Conservation (phyloP, 2,329 filamentous ascomycete species). For the Byssothecium circinans region DNA sequence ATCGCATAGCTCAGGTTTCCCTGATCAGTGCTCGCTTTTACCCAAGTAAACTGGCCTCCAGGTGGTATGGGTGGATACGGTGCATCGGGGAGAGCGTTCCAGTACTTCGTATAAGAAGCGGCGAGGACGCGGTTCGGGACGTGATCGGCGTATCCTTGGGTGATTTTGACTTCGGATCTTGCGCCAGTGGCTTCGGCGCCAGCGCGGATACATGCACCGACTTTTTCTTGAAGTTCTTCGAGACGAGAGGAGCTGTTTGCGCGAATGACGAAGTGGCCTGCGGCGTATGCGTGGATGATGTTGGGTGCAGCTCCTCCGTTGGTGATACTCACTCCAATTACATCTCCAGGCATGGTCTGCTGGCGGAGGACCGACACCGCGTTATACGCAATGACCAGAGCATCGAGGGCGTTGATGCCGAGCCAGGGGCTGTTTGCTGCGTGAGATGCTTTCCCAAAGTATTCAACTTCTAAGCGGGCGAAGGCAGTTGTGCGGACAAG, state of each 20-base stretch:
- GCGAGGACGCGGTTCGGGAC: slow-evolving; percentile 57
- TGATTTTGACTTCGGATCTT: slow-evolving; percentile 47
- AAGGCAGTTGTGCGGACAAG: slow-evolving; percentile 23
- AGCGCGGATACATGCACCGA: slow-evolving; percentile 50
- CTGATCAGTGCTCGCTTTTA: slow-evolving; percentile 61
- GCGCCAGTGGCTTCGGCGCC: slow-evolving; percentile 56
- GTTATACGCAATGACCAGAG: slow-evolving; percentile 39
- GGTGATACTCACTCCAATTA: slow-evolving; percentile 40
- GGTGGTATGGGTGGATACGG: slow-evolving; percentile 18
- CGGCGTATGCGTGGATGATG: slow-evolving; percentile 46
- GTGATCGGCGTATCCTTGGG: slow-evolving; percentile 56
- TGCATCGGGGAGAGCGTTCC: slow-evolving; percentile 19
- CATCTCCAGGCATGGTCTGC: slow-evolving; percentile 45
- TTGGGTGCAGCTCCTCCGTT: slow-evolving; percentile 37
- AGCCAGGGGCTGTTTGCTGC: slow-evolving; percentile 45
- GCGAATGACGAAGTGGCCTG: slow-evolving; percentile 43
- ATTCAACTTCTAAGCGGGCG: slow-evolving; percentile 19
- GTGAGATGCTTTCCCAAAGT: slow-evolving; percentile 37
- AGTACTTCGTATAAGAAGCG: slow-evolving; percentile 33
- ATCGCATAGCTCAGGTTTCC: slow-evolving; percentile 61
- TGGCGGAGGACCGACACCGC: slow-evolving; percentile 43
- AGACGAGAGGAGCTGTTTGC: slow-evolving; percentile 32
- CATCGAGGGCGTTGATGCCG: slow-evolving; percentile 47
- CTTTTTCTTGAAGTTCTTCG: slow-evolving; percentile 32
- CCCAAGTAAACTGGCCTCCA: slow-evolving; percentile 18